A percentile compares a stretch with the other conserved stretches of the same genome.
phyloP scores from a whole-genome alignment of 768 basidiomycete species.

The Glaciozyma martinii region DNA sequence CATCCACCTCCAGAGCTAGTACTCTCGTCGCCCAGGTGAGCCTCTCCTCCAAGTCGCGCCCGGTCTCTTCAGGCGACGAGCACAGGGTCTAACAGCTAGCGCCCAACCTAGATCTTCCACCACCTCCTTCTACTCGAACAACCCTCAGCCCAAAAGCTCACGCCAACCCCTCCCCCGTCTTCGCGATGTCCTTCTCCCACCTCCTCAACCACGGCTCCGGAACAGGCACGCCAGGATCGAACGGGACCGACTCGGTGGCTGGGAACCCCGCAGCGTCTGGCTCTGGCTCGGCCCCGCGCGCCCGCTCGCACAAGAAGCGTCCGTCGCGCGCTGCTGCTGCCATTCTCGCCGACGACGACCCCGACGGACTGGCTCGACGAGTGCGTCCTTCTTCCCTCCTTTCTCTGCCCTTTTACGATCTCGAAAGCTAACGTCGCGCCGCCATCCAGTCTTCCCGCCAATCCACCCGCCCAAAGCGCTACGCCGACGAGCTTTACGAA shows the following conservation, averaged over 20 bases:
- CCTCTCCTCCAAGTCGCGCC: no score
- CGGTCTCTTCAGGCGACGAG: no score
- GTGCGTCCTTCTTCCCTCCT: background rate
- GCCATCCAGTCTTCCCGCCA: constrained; percentile 9
- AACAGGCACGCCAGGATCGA: background rate
- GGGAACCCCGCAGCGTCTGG: background rate
- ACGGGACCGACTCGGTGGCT: background rate
- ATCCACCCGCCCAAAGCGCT: constrained; percentile 23
- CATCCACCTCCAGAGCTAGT: no score
- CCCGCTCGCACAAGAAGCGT: constrained; percentile 14
- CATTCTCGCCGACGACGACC: constrained; percentile 16
- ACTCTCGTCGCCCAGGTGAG: no score
- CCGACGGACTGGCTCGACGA: constrained; percentile 3
- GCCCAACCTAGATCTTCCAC: no score
- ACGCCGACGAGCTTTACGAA: constrained; percentile 14
- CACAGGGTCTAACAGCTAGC: no score
- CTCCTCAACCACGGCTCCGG: constrained; percentile 13
- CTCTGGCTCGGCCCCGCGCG: background rate
- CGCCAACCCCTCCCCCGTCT: no score
- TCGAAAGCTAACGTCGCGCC: no score
- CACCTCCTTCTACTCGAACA: no score
- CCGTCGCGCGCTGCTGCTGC: constrained; percentile 18
- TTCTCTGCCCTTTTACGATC: background rate
- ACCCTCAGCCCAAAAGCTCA: no score
- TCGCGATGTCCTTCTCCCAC: constrained; percentile 17